Conservation (phyloP, 1,284 basidiomycete genomes). For the Cystobasidium slooffiae region DNA sequence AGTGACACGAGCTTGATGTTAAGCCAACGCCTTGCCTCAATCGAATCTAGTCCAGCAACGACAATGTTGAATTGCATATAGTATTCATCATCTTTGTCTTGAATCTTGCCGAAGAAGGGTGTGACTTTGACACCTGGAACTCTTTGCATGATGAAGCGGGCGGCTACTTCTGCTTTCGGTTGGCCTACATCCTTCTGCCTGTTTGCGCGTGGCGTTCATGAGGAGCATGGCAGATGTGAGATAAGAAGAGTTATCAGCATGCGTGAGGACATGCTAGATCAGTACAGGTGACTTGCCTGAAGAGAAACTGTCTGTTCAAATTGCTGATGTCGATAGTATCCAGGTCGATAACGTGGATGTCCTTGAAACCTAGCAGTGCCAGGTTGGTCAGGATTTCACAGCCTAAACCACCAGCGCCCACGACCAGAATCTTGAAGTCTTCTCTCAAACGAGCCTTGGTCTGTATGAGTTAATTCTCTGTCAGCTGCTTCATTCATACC, state of each 20-base stretch:
- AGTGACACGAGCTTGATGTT: conserved; percentile 95
- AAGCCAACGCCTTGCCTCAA: conserved; percentile 97
- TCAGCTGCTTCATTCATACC: not conserved
- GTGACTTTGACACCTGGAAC: conserved; percentile 93
- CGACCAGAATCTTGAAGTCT: conserved; percentile 90
- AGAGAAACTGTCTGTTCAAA: conserved; percentile 96
- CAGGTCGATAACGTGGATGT: conserved; percentile 99
- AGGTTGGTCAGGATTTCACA: conserved; percentile 95
- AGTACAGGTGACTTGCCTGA: conserved; percentile 68
- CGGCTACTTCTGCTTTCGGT: conserved; percentile 90
- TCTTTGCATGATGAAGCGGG: conserved; percentile 92
- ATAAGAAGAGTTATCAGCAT: no score
- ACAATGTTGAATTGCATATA: conserved; percentile 97
- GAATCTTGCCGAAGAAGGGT: conserved; percentile 96
- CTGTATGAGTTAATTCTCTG: conserved; percentile 58
- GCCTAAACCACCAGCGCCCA: conserved; percentile 91
- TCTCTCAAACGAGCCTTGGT: conserved; percentile 84
- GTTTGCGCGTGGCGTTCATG: conserved; percentile 65
- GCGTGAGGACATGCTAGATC: no score
- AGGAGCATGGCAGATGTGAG: no score
- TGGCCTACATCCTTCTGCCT: conserved; percentile 90
- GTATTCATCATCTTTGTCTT: conserved; percentile 95
- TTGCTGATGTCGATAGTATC: conserved; percentile 99
- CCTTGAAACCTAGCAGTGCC: conserved; percentile 90
- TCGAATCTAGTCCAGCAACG: conserved; percentile 97